Evolutionary conservation across 108 stramenopile species (phyloP), one percentile per base, ranked within the genome.

Genomic region (Fragilariopsis cylindrus): DNA sequence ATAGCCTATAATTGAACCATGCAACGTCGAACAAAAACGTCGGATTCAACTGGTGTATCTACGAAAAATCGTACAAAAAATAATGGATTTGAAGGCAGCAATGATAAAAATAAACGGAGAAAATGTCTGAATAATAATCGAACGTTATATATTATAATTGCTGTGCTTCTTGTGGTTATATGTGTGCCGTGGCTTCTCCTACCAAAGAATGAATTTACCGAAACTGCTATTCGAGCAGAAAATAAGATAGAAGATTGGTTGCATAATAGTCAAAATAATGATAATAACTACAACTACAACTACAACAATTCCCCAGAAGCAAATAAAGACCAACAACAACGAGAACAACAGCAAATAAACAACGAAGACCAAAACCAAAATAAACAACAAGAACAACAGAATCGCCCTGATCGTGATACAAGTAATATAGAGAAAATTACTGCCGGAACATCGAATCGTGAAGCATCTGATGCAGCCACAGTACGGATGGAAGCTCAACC

Each of bases 401-500:
- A 62, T 30, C 30, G 30, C 30, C 30, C 30, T 30, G 30, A 30
- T 30, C 30, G 30, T 30, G 30, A 30, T 30, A 30, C 30, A 30
- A 30, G 1, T 30, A 30, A 30, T 30, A 30, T 1, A 30, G 30
- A 30, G 30, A 30, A 30, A 30, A 30, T 30, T 0, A 30, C 30
- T 30, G 30, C 1, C 30, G 30, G 30, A 30, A 30, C 2, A 30
- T 30, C 30, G 30, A 30, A 30, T 69, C 66, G 21, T 8, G 19
- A 62, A 1, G 64, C 53, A 3, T 72, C 65, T 2, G 64, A 71
- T 56, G 65, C 65, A 12, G 79, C 79, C 46, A 67, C 79, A 11
- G 79, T 62, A n/a, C 67, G 67, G 48, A 79, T 79, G 79, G 56
- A 57, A 66, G 68, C 79, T 5, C 79, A 79, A 74, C 63, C 73